Conservation (phyloP, 441 rosid species). For the Isatis lusitanica region DNA sequence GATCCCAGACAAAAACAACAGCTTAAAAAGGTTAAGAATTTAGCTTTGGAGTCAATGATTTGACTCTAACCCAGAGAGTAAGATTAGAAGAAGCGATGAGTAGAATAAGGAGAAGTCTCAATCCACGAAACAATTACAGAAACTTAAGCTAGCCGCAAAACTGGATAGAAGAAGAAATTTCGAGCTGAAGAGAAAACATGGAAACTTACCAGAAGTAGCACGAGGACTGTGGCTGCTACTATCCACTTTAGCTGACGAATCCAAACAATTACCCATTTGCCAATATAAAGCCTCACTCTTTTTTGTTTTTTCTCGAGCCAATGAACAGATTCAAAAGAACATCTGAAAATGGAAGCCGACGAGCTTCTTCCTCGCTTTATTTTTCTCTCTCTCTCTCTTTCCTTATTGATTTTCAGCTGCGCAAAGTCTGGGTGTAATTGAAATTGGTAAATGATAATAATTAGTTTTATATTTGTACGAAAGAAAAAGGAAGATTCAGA, state of each 20-base stretch:
- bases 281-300: background rate
- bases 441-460: background rate
- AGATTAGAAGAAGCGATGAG: background rate
- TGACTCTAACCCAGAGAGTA: background rate
- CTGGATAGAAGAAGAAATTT: conserved; percentile 1
- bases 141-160: background rate
- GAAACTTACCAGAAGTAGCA: conserved; percentile 59
- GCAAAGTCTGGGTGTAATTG: background rate
- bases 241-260: conserved; percentile 68
- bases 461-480: background rate
- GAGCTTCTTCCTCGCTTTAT: background rate
- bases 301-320: background rate
- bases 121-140: background rate
- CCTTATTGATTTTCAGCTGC: conserved; percentile 1
- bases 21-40: background rate
- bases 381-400: background rate
- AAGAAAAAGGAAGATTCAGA: background rate
- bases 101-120: background rate
- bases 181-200: background rate
- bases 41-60: background rate
- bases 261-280: conserved; percentile 78
- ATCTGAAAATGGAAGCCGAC: background rate
- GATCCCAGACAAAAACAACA: background rate
- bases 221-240: conserved; percentile 46
- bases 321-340: conserved; percentile 4